Evolutionary conservation across 2,329 filamentous ascomycete species (phyloP).

Genomic region (Tolypocladium endophyticum): DNA sequence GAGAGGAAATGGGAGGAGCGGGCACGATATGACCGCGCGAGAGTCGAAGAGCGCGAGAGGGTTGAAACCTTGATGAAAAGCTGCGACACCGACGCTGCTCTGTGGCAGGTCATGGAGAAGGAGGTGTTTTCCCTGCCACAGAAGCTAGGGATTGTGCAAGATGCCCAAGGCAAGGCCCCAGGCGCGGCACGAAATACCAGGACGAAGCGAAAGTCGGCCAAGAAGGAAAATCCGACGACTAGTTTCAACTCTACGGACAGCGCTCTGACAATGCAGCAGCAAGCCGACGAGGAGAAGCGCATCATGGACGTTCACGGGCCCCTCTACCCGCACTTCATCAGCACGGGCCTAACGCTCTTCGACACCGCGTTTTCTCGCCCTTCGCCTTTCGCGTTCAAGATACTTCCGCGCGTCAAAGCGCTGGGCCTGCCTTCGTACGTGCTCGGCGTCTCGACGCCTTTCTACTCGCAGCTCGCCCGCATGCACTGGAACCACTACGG

Average conservation of each 20-base stretch:
- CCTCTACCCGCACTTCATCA: slow-evolving; percentile 53
- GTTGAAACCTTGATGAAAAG: slow-evolving; percentile 43
- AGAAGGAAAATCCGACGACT: not conserved
- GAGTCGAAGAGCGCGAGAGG: slow-evolving; percentile 35
- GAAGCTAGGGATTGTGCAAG: slow-evolving; percentile 37
- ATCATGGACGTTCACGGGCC: slow-evolving; percentile 49
- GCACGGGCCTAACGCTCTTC: slow-evolving; percentile 45
- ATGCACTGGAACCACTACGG: slow-evolving; percentile 52
- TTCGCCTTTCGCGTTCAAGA: slow-evolving; percentile 47
- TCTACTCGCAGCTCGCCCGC: slow-evolving; percentile 58
- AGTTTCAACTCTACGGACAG: not conserved
- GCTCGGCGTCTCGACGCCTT: slow-evolving; percentile 56
- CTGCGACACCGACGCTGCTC: slow-evolving; percentile 48
- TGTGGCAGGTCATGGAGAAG: slow-evolving; percentile 57
- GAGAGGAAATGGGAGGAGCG: slow-evolving; percentile 23
- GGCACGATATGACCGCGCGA: slow-evolving; percentile 22
- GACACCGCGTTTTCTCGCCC: slow-evolving; percentile 44
- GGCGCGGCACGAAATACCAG: slow-evolving; percentile 2
- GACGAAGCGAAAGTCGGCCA: slow-evolving; percentile 5
- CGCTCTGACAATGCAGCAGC: not conserved
- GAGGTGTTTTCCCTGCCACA: slow-evolving; percentile 55
- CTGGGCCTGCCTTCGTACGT: slow-evolving; percentile 61
- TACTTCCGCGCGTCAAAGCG: slow-evolving; percentile 57
- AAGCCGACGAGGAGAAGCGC: slow-evolving; percentile 15
- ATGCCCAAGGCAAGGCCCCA: slow-evolving; percentile 4